Evolutionary conservation across 306 rosid species (phyloP).

Genomic region (Dryas drummondii): DNA sequence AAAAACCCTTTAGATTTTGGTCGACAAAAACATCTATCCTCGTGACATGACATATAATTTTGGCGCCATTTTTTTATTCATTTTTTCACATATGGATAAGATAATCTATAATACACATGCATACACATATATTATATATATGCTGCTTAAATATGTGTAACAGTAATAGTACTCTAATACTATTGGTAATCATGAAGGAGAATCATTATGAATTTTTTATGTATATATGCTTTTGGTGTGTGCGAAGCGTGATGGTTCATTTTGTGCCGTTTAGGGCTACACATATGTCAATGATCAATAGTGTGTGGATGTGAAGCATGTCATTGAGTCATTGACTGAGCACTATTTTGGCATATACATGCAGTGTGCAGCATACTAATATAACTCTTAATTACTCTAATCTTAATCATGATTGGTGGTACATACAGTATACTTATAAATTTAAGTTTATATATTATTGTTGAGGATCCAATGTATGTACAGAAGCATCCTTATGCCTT

Average conservation of each 20-base stretch:
- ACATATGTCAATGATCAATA: conserved; percentile 11
- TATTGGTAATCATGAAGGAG: not conserved
- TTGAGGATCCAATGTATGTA: conserved; percentile 25
- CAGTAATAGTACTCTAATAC: not conserved
- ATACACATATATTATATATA: no score
- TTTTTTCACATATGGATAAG: not conserved
- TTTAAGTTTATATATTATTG: not conserved
- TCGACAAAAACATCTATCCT: conserved; percentile 12
- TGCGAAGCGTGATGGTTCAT: not conserved
- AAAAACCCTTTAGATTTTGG: conserved; percentile 16
- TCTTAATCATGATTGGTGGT: not conserved
- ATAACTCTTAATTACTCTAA: not conserved
- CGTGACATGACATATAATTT: conserved; percentile 27
- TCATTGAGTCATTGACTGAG: not conserved
- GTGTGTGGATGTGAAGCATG: not conserved
- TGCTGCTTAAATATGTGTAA: no score
- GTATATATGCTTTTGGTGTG: not conserved
- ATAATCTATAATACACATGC: no score
- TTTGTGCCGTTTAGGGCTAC: not conserved
- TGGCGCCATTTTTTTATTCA: conserved; percentile 20
- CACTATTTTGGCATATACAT: not conserved
- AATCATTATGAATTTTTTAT: not conserved
- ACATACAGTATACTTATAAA: not conserved
- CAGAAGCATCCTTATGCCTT: not conserved
- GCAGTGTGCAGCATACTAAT: not conserved